These are phyloP conservation scores for Fraxinus cuspidata DNA, from an alignment of 257 asterid species.

Conservation along the genomic window DNA sequence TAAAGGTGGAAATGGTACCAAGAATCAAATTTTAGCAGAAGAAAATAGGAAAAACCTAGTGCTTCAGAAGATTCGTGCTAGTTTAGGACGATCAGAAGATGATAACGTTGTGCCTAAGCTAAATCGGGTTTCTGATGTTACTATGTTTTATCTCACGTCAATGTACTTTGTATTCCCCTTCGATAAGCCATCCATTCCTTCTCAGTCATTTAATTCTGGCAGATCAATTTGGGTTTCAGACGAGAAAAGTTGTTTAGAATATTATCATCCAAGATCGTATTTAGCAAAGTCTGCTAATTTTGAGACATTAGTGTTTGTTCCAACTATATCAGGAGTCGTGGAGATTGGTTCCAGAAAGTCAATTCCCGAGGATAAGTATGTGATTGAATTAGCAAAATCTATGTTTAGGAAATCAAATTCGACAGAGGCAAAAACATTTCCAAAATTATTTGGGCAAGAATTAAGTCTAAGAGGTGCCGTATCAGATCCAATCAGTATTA, in stretches of 20 bases:
- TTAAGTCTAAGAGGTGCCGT: conserved; percentile 64
- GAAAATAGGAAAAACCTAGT: conserved; percentile 60
- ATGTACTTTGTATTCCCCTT: conserved; percentile 88
- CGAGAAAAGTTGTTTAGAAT: conserved; percentile 51
- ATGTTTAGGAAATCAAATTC: conserved; percentile 47
- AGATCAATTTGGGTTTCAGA: conserved; percentile 80
- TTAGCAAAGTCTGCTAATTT: conserved; percentile 65
- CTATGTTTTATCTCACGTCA: conserved; percentile 80
- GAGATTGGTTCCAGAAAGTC: conserved; percentile 77
- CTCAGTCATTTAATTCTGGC: conserved; percentile 84
- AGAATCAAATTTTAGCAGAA: conserved; percentile 24
- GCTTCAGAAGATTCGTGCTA: conserved; percentile 69
- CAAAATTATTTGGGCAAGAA: conserved; percentile 73
- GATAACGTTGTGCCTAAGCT: conserved; percentile 66
- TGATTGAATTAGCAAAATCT: conserved; percentile 58
- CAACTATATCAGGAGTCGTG: conserved; percentile 77
- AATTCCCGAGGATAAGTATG: conserved; percentile 55
- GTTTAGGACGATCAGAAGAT: conserved; percentile 74
- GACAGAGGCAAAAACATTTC: conserved; percentile 47
- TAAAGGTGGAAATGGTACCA: conserved; percentile 24
- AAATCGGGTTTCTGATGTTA: conserved; percentile 68
- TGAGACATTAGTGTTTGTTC: conserved; percentile 63
- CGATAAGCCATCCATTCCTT: conserved; percentile 87
- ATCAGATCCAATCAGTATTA: conserved; percentile 70
- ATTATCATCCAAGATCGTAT: conserved; percentile 70